These are phyloP conservation scores for Colletotrichum graminicola DNA, from an alignment of 2,329 filamentous ascomycete genomes.

Conservation along the genomic window DNA sequence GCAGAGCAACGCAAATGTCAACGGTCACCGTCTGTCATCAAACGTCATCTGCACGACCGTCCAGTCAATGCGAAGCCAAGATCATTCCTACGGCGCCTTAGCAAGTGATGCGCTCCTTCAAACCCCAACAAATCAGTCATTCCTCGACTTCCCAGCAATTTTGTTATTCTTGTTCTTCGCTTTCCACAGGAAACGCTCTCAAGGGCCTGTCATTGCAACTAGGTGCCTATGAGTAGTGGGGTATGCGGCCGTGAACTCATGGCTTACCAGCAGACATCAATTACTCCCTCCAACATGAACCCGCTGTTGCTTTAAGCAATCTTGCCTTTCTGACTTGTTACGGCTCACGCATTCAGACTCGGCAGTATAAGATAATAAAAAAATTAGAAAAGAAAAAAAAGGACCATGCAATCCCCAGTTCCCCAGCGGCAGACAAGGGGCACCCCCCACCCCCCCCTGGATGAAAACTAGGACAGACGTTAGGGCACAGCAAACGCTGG, in stretches of 20 bases:
- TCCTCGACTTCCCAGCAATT: not conserved
- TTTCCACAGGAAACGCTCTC: not conserved
- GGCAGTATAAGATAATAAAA: conserved; percentile 18
- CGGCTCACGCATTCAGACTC: conserved; percentile 11
- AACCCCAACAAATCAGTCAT: not conserved
- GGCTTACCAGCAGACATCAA: not conserved
- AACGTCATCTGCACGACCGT: conserved; percentile 9
- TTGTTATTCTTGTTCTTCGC: conserved; percentile 1
- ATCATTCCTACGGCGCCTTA: conserved; percentile 9
- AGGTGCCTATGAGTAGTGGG: too few relatives aligned
- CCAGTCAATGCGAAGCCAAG: conserved; percentile 5
- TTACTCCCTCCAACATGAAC: not conserved
- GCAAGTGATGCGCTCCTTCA: conserved; percentile 4
- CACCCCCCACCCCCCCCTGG: conserved; percentile 20
- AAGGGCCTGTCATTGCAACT: not conserved
- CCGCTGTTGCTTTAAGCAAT: not conserved
- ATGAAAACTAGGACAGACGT: conserved; percentile 5
- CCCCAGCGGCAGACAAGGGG: conserved; percentile 26
- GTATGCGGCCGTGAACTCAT: not conserved
- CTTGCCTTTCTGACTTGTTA: not conserved
- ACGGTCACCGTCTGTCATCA: conserved; percentile 9
- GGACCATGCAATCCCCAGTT: conserved; percentile 28
- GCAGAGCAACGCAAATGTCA: conserved; percentile 7
- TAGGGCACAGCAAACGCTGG: conserved; percentile 2
- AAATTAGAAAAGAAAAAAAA: too few relatives aligned